Evolutionary conservation across 2,329 filamentous ascomycete genomes (phyloP).

Genomic region (Leptosphaerulina australis): DNA sequence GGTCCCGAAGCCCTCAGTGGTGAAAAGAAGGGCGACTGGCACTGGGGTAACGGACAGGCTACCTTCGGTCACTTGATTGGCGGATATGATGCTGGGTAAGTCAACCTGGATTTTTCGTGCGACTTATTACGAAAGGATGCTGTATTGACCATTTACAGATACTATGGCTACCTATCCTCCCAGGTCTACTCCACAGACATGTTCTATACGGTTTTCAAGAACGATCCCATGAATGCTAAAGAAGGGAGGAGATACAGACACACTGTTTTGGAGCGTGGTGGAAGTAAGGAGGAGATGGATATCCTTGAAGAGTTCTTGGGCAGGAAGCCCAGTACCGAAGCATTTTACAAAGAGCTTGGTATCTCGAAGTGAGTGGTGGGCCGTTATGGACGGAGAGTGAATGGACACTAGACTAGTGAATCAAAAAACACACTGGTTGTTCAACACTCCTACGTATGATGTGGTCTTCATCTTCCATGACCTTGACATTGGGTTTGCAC

Average conservation of each 20-base stretch:
- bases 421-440: too few relatives aligned
- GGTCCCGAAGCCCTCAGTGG: slow-evolving; percentile 71
- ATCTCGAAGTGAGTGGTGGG: slow-evolving; percentile 31
- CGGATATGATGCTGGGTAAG: slow-evolving; percentile 76
- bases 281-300: slow-evolving; percentile 80
- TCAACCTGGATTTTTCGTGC: too few relatives aligned
- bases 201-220: slow-evolving; percentile 81
- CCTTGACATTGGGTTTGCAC: too few relatives aligned
- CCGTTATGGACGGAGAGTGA: too few relatives aligned
- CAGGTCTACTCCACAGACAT: slow-evolving; percentile 85
- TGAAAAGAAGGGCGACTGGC: slow-evolving; percentile 45
- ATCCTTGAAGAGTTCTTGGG: slow-evolving; percentile 80
- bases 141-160: slow-evolving; percentile 47
- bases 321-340: slow-evolving; percentile 74
- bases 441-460: too few relatives aligned
- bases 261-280: slow-evolving; percentile 77
- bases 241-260: slow-evolving; percentile 78
- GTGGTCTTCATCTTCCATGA: too few relatives aligned
- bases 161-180: slow-evolving; percentile 70
- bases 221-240: slow-evolving; percentile 75
- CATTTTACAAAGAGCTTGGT: slow-evolving; percentile 81
- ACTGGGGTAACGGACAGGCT: slow-evolving; percentile 78
- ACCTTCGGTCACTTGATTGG: slow-evolving; percentile 84
- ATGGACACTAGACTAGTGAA: too few relatives aligned
- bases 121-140: too few relatives aligned